A percentile compares a stretch with the other conserved stretches of the same genome.
Evolutionary conservation across 805 yeast species (phyloP).

Genomic region (Saccharomycopsis lassenensis): DNA sequence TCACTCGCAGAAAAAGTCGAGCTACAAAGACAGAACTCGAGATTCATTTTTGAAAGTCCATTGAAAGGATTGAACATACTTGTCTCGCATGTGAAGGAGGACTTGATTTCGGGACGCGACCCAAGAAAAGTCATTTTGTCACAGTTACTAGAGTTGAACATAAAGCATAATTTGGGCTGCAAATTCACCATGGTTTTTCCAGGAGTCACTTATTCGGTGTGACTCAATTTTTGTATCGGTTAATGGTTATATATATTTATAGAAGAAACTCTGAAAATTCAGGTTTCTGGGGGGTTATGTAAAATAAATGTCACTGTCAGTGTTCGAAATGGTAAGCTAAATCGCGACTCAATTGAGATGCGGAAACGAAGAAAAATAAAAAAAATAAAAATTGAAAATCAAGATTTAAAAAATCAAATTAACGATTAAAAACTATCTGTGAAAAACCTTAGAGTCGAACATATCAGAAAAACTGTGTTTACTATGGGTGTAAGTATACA

Average conservation of each 20-base stretch:
- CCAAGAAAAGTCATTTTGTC: constrained; percentile 47
- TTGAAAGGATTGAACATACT: constrained; percentile 24
- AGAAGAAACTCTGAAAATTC: too few species aligned
- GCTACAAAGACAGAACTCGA: constrained; percentile 1
- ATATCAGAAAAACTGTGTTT: too few species aligned
- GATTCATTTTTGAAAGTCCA: constrained; percentile 9
- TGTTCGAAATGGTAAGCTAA: too few species aligned
- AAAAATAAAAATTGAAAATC: too few species aligned
- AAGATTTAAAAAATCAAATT: too few species aligned
- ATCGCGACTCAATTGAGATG: background rate
- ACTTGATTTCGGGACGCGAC: constrained; percentile 28
- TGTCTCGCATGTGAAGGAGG: constrained; percentile 44
- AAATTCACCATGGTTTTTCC: constrained; percentile 42
- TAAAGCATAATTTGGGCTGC: constrained; percentile 29
- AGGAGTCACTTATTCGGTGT: constrained; percentile 35
- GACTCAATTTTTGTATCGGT: too few species aligned
- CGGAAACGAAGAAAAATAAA: constrained; percentile 3
- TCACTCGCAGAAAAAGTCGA: background rate
- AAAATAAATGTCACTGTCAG: too few species aligned
- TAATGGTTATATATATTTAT: too few species aligned
- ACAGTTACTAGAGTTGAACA: constrained; percentile 35
- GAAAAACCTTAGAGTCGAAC: too few species aligned
- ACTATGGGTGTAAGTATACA: too few species aligned
- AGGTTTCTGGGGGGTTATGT: too few species aligned
- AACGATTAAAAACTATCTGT: too few species aligned